These are phyloP conservation scores for Botryotinia calthae DNA, from an alignment of 2,329 filamentous ascomycete species.

Conservation along the genomic window DNA sequence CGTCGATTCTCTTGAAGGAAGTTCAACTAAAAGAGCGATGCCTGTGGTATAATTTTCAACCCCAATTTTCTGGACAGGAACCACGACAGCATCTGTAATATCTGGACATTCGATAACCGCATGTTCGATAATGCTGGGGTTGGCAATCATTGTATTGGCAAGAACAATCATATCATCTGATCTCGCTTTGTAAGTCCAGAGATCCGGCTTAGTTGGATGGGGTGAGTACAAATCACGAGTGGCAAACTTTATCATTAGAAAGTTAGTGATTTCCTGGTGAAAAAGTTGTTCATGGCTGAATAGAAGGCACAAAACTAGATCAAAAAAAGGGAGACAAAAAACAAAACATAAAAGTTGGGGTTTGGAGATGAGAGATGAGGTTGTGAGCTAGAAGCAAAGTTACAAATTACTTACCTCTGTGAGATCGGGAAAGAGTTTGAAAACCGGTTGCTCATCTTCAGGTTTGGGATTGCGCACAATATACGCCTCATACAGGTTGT, in stretches of 20 bases:
- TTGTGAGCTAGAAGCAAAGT: no score
- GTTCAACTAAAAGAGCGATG: neutral
- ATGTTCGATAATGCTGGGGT: conserved; percentile 12
- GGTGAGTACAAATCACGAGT: conserved; percentile 4
- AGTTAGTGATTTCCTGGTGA: no score
- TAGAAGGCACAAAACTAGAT: no score
- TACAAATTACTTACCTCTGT: no score
- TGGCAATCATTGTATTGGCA: neutral
- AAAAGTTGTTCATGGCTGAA: no score
- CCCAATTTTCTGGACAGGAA: conserved; percentile 17
- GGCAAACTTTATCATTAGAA: no score
- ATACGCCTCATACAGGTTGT: neutral
- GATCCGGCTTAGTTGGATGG: conserved; percentile 17
- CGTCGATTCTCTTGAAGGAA: neutral
- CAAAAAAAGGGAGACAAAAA: no score
- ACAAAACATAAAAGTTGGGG: no score
- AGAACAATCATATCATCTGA: conserved; percentile 22
- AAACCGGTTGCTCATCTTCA: neutral
- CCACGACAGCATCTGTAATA: conserved; percentile 35
- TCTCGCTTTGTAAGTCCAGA: conserved; percentile 20
- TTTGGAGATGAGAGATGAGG: no score
- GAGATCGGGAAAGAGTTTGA: conserved; percentile 15
- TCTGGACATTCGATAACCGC: conserved; percentile 31
- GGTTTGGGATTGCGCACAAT: neutral
- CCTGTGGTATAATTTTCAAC: neutral